Evolutionary conservation across 2,329 filamentous ascomycete species (phyloP).

Genomic region (Sclerotinia sclerotiorum): DNA sequence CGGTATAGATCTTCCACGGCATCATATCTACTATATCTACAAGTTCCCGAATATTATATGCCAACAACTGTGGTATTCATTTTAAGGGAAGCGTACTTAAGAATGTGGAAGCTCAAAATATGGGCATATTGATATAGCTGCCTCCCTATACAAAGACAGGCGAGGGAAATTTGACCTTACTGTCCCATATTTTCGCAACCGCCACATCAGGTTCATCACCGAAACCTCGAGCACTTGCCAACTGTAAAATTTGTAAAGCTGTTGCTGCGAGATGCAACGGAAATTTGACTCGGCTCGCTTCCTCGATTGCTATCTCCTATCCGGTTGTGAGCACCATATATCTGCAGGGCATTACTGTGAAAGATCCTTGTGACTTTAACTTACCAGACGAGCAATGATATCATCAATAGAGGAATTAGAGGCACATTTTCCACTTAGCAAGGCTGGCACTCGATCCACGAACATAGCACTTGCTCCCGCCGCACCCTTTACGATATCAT

Average conservation of each 20-base stretch:
- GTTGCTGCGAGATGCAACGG: conserved; percentile 42
- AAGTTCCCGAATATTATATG: not conserved
- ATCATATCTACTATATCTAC: not conserved
- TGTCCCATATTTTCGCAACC: conserved; percentile 45
- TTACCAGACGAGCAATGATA: conserved; percentile 42
- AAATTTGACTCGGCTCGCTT: conserved; percentile 39
- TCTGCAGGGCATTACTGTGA: not conserved
- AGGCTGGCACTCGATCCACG: conserved; percentile 42
- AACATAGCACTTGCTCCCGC: conserved; percentile 45
- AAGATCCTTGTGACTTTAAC: not conserved
- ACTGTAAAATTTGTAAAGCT: conserved; percentile 42
- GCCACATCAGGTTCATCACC: conserved; percentile 42
- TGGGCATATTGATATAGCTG: not conserved
- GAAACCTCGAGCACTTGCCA: conserved; percentile 40
- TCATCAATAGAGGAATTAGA: conserved; percentile 42
- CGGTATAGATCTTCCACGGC: not conserved
- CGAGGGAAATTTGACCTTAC: conserved; percentile 1
- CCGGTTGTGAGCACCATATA: conserved; percentile 31
- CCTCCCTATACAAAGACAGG: not conserved
- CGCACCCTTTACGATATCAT: conserved; percentile 47
- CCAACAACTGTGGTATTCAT: not conserved
- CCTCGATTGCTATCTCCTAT: conserved; percentile 40
- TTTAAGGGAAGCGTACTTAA: not conserved
- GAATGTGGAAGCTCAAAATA: not conserved
- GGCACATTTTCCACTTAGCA: conserved; percentile 42